phyloP scores from a whole-genome alignment of 768 basidiomycete genomes.

The Leccinum disarticulatum region DNA sequence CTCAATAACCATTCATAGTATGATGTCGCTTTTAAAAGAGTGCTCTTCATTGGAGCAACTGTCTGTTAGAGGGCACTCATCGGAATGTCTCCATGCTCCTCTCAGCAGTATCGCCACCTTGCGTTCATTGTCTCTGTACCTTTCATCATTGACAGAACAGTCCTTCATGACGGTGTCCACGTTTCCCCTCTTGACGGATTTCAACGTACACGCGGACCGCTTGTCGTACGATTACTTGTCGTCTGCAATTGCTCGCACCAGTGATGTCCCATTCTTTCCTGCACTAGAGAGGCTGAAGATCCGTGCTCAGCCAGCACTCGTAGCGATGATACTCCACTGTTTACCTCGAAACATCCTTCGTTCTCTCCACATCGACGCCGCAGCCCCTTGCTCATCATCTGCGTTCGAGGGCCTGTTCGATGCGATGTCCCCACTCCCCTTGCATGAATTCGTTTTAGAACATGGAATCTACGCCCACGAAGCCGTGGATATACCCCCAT shows the following conservation, averaged over 20 bases:
- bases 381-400: constrained; percentile 24
- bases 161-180: constrained; percentile 38
- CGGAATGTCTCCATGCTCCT: constrained; percentile 28
- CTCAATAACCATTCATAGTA: constrained; percentile 20
- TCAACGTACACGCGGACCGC: constrained; percentile 46
- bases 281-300: constrained; percentile 41
- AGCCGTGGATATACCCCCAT: constrained; percentile 33
- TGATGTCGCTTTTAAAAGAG: constrained; percentile 29
- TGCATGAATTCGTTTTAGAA: constrained; percentile 42
- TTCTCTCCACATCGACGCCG: constrained; percentile 41
- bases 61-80: constrained; percentile 39
- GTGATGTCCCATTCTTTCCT: constrained; percentile 30
- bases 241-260: not conserved
- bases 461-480: constrained; percentile 31
- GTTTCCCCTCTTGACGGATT: constrained; percentile 39
- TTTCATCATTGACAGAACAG: constrained; percentile 39
- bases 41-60: constrained; percentile 34
- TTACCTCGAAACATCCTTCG: constrained; percentile 35
- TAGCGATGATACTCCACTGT: constrained; percentile 35
- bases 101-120: constrained; percentile 37
- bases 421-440: constrained; percentile 31
- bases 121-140: constrained; percentile 38
- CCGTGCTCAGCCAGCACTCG: constrained; percentile 36
- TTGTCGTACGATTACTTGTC: constrained; percentile 30
- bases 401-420: constrained; percentile 39